Base-by-base conservation (phyloP, 495 filamentous ascomycete genomes). In the Sabuloglossum arenarium region DNA sequence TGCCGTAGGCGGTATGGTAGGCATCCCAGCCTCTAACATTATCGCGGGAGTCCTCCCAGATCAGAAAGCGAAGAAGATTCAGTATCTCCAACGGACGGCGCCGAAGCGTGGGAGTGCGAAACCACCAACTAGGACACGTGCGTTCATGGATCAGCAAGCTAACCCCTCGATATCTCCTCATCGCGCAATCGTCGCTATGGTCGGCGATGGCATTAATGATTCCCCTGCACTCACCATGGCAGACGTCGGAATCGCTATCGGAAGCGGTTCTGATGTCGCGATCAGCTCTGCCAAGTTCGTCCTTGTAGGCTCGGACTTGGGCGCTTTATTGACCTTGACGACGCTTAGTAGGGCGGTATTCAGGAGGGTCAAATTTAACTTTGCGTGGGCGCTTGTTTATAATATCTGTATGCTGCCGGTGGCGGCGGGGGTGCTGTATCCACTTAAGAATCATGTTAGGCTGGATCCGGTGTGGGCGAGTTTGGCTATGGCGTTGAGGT, bases 181-280 rank as follows among this genome's bases (percentile, higher is more conserved):
- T n/a, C 54, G 54, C 9, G 64, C 63, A 28, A 75, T 74, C 21
- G 71, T 82, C 24, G 80, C 76, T 9, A 81, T 82, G 65, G 72
- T 90, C 1, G 88, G 88, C 23, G 88, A 95, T 63, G 88, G 88
- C 55, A 84, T 93, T 66, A 95, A 95, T 65, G 88, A 94, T 65
- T 78, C 84, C 3, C 86, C 88, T 1, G 87, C 88, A 14, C 76
- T 94, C 29, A 76, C 83, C 6, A 76, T 75, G 21, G 84, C 88
- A 23, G 84, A 91, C 62, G 81, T 94, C 0, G 86, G 85, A 53
- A 82, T 94, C 53, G 85, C 88, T 19, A 81, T 94, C 63, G 84
- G 84, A 6, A 84, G 81, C 1, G 88, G 88, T 28, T 84, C 81
- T 0, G 88, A 95, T 61, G 80, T 94, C 9, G 88, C 88, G 27